Conservation (phyloP, 768 basidiomycete genomes). For the Hypsizygus marmoreus region DNA sequence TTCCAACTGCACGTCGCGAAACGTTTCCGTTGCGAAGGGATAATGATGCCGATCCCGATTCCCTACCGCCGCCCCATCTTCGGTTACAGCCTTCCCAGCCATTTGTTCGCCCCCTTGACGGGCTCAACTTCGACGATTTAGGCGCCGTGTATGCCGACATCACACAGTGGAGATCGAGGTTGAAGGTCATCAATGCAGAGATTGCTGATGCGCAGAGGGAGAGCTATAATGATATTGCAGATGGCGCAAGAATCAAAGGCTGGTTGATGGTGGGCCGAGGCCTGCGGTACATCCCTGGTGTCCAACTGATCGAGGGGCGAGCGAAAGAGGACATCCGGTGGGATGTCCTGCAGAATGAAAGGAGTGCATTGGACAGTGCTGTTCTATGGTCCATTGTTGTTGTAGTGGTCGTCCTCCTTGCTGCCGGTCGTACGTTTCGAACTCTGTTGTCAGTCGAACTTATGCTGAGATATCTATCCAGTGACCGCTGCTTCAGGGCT, state of each 20-base stretch:
- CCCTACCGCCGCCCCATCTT: slow-evolving; percentile 63
- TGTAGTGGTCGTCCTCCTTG: slow-evolving; percentile 53
- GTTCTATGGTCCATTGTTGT: slow-evolving; percentile 62
- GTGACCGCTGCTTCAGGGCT: slow-evolving; percentile 75
- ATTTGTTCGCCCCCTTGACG: slow-evolving; percentile 75
- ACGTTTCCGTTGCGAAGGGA: slow-evolving; percentile 61
- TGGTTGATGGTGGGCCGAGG: slow-evolving; percentile 80
- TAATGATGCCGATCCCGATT: slow-evolving; percentile 28
- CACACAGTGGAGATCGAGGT: slow-evolving; percentile 63
- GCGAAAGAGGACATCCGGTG: slow-evolving; percentile 85
- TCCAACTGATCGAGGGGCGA: slow-evolving; percentile 74
- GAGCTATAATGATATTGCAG: slow-evolving; percentile 72
- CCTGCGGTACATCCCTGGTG: slow-evolving; percentile 58
- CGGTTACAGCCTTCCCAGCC: slow-evolving; percentile 69
- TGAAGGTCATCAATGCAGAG: slow-evolving; percentile 74
- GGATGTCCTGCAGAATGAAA: slow-evolving; percentile 70
- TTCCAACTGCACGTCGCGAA: slow-evolving; percentile 48
- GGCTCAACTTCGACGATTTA: slow-evolving; percentile 65
- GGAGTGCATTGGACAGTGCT: slow-evolving; percentile 43
- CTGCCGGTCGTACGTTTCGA: slow-evolving; percentile 56
- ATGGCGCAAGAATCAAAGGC: slow-evolving; percentile 68
- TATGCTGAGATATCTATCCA: slow-evolving; percentile 27
- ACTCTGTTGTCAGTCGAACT: slow-evolving; percentile 2
- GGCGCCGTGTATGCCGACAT: slow-evolving; percentile 70
- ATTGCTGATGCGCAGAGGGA: slow-evolving; percentile 69